Evolutionary conservation across 2,329 filamentous ascomycete species (phyloP).

Genomic region (Colletotrichum sp.): DNA sequence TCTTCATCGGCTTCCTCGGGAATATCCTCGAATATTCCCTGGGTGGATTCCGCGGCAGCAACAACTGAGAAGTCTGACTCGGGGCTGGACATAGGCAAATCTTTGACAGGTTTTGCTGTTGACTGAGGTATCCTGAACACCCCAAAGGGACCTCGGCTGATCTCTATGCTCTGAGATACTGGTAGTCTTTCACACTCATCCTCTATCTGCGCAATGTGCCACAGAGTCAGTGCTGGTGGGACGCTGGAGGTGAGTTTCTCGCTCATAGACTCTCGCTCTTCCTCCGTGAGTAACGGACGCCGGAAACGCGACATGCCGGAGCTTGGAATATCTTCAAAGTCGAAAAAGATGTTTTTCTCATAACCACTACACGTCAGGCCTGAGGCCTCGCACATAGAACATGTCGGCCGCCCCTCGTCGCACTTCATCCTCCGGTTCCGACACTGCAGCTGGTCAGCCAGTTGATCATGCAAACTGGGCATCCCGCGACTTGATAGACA

Average conservation of each 20-base stretch:
- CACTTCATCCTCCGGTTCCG: slow-evolving; percentile 42
- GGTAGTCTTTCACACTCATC: slow-evolving; percentile 27
- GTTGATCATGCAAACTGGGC: not conserved
- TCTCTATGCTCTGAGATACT: not conserved
- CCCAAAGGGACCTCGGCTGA: slow-evolving; percentile 17
- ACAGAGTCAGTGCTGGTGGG: slow-evolving; percentile 25
- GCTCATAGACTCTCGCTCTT: slow-evolving; percentile 41
- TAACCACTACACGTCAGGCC: slow-evolving; percentile 37
- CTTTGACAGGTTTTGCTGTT: not conserved
- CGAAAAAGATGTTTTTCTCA: slow-evolving; percentile 40
- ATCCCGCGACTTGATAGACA: not conserved
- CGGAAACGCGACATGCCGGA: slow-evolving; percentile 36
- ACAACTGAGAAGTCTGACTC: not conserved
- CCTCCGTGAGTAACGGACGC: slow-evolving; percentile 39
- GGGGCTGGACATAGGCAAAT: not conserved
- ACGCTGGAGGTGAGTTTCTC: slow-evolving; percentile 32
- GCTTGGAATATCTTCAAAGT: not conserved
- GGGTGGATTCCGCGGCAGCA: not conserved
- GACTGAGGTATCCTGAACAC: not conserved
- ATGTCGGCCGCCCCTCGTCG: slow-evolving; percentile 38
- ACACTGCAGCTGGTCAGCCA: slow-evolving; percentile 29
- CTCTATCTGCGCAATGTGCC: slow-evolving; percentile 30
- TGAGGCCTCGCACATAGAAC: slow-evolving; percentile 32
- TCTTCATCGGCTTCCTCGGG: not conserved
- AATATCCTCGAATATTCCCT: not conserved